Percentiles rank a stretch among this genome's conserved stretches.
phyloP scores from a whole-genome alignment of 257 asterid genomes.

The Primulina tabacum region DNA sequence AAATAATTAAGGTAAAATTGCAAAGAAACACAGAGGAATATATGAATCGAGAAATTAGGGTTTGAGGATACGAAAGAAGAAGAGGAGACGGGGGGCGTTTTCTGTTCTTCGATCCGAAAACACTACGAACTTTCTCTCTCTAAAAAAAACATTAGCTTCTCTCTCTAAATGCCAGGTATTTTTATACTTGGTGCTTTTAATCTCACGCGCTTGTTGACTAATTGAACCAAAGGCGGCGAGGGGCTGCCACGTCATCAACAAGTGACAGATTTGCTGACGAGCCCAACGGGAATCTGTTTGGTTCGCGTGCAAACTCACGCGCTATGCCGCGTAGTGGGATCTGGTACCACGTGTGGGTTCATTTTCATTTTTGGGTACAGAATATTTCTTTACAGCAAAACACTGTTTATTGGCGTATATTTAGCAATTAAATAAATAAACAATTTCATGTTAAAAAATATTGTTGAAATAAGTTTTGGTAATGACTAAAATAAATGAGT shows the following conservation, averaged over 20 bases:
- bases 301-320: background rate
- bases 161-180: background rate
- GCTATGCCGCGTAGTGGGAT: background rate
- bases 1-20: too few relatives aligned
- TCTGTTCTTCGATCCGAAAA: constrained; percentile 2
- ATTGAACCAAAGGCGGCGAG: background rate
- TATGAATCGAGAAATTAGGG: background rate
- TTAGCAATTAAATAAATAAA: too few relatives aligned
- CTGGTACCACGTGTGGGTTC: too few relatives aligned
- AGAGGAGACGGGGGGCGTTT: background rate
- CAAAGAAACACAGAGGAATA: background rate
- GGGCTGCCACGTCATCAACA: background rate
- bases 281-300: background rate
- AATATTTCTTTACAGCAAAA: too few relatives aligned
- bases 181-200: background rate
- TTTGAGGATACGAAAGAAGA: background rate
- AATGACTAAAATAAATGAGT: too few relatives aligned
- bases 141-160: background rate
- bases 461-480: too few relatives aligned
- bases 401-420: too few relatives aligned
- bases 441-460: too few relatives aligned
- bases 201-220: background rate
- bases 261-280: background rate
- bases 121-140: background rate
- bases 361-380: too few relatives aligned